Evolutionary conservation across 768 basidiomycete genomes (phyloP).

Genomic region (Pholiota microspora): DNA sequence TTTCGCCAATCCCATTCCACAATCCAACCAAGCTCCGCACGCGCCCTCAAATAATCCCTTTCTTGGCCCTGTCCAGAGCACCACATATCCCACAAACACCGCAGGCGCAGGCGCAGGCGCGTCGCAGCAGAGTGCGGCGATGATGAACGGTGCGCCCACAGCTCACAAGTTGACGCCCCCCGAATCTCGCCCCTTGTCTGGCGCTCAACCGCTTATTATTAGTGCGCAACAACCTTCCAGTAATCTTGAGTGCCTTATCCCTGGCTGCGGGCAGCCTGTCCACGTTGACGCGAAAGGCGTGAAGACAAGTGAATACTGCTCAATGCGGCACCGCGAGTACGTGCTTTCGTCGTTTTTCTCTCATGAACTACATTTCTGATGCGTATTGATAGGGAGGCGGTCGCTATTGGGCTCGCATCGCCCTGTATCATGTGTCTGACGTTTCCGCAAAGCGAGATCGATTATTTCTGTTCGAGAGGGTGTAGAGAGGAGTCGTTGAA

Average conservation of each 20-base stretch:
- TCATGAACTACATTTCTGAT: background rate
- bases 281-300: conserved; percentile 53
- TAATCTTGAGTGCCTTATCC: conserved; percentile 48
- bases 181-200: conserved; percentile 19
- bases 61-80: conserved; percentile 10
- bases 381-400: conserved; percentile 47
- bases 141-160: conserved; percentile 26
- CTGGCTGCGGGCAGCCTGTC: conserved; percentile 55
- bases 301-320: conserved; percentile 56
- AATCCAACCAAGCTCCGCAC: conserved; percentile 17
- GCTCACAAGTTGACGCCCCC: conserved; percentile 17
- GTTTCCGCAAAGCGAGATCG: conserved; percentile 54
- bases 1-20: conserved; percentile 14
- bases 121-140: conserved; percentile 10
- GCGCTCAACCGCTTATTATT: conserved; percentile 30
- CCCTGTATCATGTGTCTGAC: conserved; percentile 66
- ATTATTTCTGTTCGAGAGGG: conserved; percentile 61
- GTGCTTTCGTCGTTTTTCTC: conserved; percentile 23
- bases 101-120: background rate
- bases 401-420: conserved; percentile 44
- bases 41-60: conserved; percentile 30
- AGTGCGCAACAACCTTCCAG: conserved; percentile 35
- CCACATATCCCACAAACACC: background rate
- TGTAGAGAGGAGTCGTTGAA: conserved; percentile 62
- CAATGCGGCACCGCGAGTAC: conserved; percentile 60